phyloP scores from a whole-genome alignment of 1,284 basidiomycete genomes.

The Rhodotorula sp. region DNA sequence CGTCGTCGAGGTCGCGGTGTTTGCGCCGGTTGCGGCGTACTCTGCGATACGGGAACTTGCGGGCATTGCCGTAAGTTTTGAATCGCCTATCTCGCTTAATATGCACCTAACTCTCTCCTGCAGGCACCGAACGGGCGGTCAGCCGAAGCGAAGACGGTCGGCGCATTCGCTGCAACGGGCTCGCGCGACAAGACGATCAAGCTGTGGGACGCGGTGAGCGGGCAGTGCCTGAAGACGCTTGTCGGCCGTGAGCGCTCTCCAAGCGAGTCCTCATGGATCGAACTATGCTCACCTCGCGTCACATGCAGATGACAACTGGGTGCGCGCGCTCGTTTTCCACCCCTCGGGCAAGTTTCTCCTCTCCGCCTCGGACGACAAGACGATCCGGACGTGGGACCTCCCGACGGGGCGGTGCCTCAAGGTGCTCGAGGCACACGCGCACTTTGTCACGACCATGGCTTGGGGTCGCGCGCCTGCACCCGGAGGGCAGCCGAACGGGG shows the following conservation, averaged over 20 bases:
- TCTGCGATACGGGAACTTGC: constrained; percentile 73
- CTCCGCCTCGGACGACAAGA: constrained; percentile 87
- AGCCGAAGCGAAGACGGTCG: constrained; percentile 26
- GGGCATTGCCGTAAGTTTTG: constrained; percentile 62
- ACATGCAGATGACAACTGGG: constrained; percentile 76
- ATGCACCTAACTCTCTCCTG: background rate
- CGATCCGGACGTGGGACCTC: constrained; percentile 84
- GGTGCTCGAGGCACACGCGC: constrained; percentile 79
- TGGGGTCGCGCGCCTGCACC: constrained; percentile 69
- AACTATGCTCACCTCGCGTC: no score
- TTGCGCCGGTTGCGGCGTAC: constrained; percentile 75
- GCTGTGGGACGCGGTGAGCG: constrained; percentile 78
- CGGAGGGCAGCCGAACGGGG: constrained; percentile 39
- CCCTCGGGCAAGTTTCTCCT: constrained; percentile 81
- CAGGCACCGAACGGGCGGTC: constrained; percentile 29
- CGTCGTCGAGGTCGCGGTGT: constrained; percentile 78
- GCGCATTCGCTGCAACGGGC: constrained; percentile 72
- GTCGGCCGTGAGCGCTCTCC: constrained; percentile 46
- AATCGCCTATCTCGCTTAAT: background rate
- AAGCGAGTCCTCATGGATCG: background rate
- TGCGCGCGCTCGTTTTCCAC: constrained; percentile 78
- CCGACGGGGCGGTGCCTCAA: constrained; percentile 75
- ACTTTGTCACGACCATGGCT: constrained; percentile 78
- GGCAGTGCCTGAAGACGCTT: constrained; percentile 69
- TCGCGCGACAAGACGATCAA: constrained; percentile 85